Base-by-base conservation (phyloP, 345 rosid genomes). In the Eucalyptus shirleyi region DNA sequence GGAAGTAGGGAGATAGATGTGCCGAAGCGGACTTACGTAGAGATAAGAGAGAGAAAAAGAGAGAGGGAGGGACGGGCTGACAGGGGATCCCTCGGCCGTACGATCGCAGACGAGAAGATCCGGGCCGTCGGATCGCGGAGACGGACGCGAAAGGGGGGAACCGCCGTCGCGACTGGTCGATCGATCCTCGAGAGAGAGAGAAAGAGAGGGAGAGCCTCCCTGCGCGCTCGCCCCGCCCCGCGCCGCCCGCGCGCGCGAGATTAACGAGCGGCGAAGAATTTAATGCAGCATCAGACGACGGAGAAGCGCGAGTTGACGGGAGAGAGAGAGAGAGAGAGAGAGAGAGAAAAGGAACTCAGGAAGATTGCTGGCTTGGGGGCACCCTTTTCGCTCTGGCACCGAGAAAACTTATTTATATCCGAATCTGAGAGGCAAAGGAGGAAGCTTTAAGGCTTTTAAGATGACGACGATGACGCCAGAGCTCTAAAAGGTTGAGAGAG, bases 101-200 rank as follows among this genome's bases (percentile, higher is more conserved):
- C 89, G 95, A 93, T 91, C 67, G 37, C 62, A 72, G 86, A 86
- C 86, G 89, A 92, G 89, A 90, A 92, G 94, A 93, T 92, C 92
- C 88, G 86, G 88, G 89, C 92, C 92, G 95, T 90, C 91, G 83
- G 91, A 90, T 93, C 83, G 83, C 8, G 24, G 47, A 21, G 83
- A 37, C 83, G 47, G 47, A 37, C 83, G 83, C 30, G 9, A 77
- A 40, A 77, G 28, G 45, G 45, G 45, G 83, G 47, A 77, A 77
- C 47, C 47, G 83, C 83, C 83, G 26, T 3, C 83, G 83, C 83
- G 24, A 7, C 83, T 44, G 45, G 83, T 40, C 24, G 83, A 77
- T 77, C 28, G 83, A 37, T 77, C 83, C 83, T 77, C 83, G 47
- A 37, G 83, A 21, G 34, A 12, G 4, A 6, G 21, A 11, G 3